phyloP scores from a whole-genome alignment of 495 filamentous ascomycete species.

The Penicillium bialowiezense region DNA sequence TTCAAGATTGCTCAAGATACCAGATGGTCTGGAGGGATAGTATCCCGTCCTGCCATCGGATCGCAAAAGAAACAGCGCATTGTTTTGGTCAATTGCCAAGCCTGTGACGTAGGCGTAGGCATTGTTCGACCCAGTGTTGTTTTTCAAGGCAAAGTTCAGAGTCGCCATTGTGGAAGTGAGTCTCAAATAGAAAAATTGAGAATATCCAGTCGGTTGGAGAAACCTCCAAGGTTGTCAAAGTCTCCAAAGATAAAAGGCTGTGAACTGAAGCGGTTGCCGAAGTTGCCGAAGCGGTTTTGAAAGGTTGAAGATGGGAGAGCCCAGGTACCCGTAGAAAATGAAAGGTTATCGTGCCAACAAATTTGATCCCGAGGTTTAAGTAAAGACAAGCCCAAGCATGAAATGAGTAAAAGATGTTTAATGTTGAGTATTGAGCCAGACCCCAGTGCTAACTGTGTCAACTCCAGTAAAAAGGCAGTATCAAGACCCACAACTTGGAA shows the following conservation, averaged over 20 bases:
- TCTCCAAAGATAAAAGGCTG: no score
- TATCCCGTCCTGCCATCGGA: constrained; percentile 57
- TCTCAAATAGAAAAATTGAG: no score
- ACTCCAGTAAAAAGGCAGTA: constrained; percentile 5
- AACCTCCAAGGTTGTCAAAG: no score
- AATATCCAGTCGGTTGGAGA: no score
- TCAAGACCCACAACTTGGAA: constrained; percentile 11
- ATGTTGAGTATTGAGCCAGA: no score
- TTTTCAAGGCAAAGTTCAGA: constrained; percentile 59
- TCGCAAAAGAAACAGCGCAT: constrained; percentile 58
- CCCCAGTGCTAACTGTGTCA: neutral
- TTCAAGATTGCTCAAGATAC: constrained; percentile 41
- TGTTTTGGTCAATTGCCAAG: constrained; percentile 57
- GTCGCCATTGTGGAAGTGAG: constrained; percentile 37
- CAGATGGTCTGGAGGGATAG: constrained; percentile 50
- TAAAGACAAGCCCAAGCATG: no score
- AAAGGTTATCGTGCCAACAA: no score
- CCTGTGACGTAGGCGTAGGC: constrained; percentile 74
- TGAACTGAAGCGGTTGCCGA: no score
- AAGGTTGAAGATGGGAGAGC: no score
- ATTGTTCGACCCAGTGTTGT: constrained; percentile 56
- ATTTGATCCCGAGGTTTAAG: no score
- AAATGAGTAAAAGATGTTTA: constrained; percentile 1
- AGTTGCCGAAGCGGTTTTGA: no score
- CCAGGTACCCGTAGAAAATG: no score